Evolutionary conservation across 2,329 filamentous ascomycete genomes (phyloP).

Genomic region (Colletotrichum magnum): DNA sequence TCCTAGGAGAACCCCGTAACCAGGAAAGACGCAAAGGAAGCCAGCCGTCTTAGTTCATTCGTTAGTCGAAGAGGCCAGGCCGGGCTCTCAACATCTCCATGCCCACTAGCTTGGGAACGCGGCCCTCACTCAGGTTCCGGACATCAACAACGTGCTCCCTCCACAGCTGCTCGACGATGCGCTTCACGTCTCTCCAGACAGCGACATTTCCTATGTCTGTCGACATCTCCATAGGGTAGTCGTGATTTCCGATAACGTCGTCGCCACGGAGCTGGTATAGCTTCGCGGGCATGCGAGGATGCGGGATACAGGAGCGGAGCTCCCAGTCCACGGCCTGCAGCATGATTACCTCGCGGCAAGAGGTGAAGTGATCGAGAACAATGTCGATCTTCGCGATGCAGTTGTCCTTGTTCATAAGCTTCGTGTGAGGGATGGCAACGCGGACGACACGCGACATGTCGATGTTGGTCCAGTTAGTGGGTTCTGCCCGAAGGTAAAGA

Average conservation of each 20-base stretch:
- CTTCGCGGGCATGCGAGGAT: constrained; percentile 21
- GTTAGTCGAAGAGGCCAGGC: constrained; percentile 33
- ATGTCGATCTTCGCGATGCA: constrained; percentile 23
- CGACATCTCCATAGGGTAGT: constrained; percentile 27
- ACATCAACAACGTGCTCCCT: constrained; percentile 22
- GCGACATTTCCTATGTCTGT: constrained; percentile 27
- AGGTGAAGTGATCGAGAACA: constrained; percentile 27
- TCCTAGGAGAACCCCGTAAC: not conserved
- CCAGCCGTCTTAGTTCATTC: not conserved
- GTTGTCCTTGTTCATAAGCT: constrained; percentile 28
- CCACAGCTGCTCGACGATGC: constrained; percentile 28
- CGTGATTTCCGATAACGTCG: constrained; percentile 33
- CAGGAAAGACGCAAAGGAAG: constrained; percentile 4
- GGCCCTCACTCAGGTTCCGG: constrained; percentile 8
- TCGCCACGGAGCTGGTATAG: constrained; percentile 19
- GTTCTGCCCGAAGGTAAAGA: constrained; percentile 26
- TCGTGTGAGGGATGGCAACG: constrained; percentile 33
- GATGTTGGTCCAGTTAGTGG: constrained; percentile 27
- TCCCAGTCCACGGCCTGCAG: constrained; percentile 34
- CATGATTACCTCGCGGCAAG: constrained; percentile 37
- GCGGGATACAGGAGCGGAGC: constrained; percentile 24
- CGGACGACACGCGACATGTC: constrained; percentile 36
- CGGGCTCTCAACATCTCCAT: constrained; percentile 34
- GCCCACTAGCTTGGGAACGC: constrained; percentile 30
- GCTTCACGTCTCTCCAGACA: constrained; percentile 34